Evolutionary conservation across 192 early-diverging fungal species (phyloP), one percentile per base, ranked within the genome.

Genomic region (Coemansia nantahalensis): DNA sequence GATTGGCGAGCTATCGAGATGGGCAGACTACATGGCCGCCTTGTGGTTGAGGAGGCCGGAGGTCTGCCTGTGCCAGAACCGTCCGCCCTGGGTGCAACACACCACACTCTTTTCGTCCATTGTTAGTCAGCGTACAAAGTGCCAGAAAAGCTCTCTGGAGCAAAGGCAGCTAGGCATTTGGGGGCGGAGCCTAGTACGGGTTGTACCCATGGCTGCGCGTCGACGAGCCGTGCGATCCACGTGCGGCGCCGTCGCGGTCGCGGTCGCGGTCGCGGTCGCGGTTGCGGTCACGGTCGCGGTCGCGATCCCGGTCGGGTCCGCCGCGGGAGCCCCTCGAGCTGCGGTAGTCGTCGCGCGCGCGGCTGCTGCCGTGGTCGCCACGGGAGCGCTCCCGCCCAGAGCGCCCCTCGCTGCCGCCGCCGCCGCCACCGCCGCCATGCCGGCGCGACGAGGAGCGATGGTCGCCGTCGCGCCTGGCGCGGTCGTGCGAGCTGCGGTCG

Each of bases 171-270:
- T 22, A 32, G 1, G 3, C 28, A 51, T 18, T 31, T 34, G 9
- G n/a, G n/a, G n/a, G n/a, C n/a, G n/a, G n/a, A n/a, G 36, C n/a
- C 50, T 49, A 74, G 41, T 74, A 74, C 4, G 71, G 71, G 10
- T 56, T 62, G 51, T 67, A 63, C 19, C 71, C 71, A 11, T 48
- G 71, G 26, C 43, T 55, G 24, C 64, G 71, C 15, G 62, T 57
- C 31, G 71, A 62, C 15, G 34, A 38, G 47, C 56, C 55, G 4
- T 57, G 57, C 1, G 63, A 56, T 17, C 54, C 54, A 30, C 71
- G 69, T 12, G 62, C 59, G 16, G 69, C 58, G 16, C 69, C 69
- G 16, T 73, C 69, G 43, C 69, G 69, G 54, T 73, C 62, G 37
- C 69, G 69, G 30, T 32, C 31, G 10, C 31, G 31, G 10, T 32